Conservation (phyloP, 2,329 filamentous ascomycete genomes). For the Penicillium brevicompactum region DNA sequence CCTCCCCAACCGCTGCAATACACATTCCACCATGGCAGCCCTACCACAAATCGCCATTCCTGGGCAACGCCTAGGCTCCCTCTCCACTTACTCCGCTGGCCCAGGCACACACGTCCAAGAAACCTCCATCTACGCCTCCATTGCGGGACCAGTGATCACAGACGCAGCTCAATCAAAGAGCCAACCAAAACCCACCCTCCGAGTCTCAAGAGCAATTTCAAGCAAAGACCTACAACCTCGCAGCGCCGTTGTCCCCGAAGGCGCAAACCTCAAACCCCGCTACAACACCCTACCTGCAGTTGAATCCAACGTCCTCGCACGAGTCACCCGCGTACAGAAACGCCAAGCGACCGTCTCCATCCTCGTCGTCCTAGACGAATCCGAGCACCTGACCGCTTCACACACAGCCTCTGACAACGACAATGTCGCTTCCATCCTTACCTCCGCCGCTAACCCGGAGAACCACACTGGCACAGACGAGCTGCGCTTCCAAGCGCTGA, state of each 20-base stretch:
- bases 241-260: not conserved
- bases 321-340: slow-evolving; percentile 81
- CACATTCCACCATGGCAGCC: slow-evolving; percentile 30
- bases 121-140: slow-evolving; percentile 75
- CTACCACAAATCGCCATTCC: slow-evolving; percentile 67
- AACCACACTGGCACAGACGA: slow-evolving; percentile 61
- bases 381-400: slow-evolving; percentile 16
- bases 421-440: slow-evolving; percentile 40
- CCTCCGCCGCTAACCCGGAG: slow-evolving; percentile 42
- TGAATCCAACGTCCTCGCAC: slow-evolving; percentile 76
- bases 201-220: slow-evolving; percentile 28
- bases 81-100: slow-evolving; percentile 69
- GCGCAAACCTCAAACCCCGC: slow-evolving; percentile 44
- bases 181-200: slow-evolving; percentile 44
- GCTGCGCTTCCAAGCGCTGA: slow-evolving; percentile 73
- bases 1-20: not conserved
- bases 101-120: slow-evolving; percentile 82
- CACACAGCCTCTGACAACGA: slow-evolving; percentile 37
- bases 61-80: slow-evolving; percentile 75
- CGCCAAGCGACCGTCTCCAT: slow-evolving; percentile 86
- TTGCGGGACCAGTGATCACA: slow-evolving; percentile 71
- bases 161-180: slow-evolving; percentile 44
- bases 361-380: slow-evolving; percentile 70
- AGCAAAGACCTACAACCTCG: not conserved
- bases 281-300: slow-evolving; percentile 80